Conservation (phyloP, 2,329 filamentous ascomycete genomes). For the Penicillium occitanis region DNA sequence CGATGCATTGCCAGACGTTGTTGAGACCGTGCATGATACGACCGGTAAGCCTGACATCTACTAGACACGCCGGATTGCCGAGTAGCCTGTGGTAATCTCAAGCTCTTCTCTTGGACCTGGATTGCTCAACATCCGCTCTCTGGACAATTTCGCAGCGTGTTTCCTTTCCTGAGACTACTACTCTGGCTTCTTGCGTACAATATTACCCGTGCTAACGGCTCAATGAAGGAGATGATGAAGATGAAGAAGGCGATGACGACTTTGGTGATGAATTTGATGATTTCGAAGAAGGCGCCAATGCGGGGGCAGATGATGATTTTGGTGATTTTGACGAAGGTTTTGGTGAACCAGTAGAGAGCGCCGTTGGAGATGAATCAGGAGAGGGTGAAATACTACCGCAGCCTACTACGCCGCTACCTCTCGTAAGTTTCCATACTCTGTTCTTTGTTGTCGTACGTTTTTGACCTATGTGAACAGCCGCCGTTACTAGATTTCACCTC, state of each 20-base stretch:
- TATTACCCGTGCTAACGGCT: conserved; percentile 24
- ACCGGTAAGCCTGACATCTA: conserved; percentile 55
- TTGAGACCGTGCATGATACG: conserved; percentile 46
- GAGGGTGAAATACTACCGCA: conserved; percentile 21
- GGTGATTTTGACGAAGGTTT: conserved; percentile 69
- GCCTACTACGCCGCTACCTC: conserved; percentile 37
- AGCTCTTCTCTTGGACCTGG: conserved; percentile 9
- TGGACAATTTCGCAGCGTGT: conserved; percentile 39
- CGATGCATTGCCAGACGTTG: conserved; percentile 46
- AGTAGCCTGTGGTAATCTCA: conserved; percentile 16
- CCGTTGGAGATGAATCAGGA: conserved; percentile 23
- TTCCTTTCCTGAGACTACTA: conserved; percentile 7
- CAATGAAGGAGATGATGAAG: conserved; percentile 60
- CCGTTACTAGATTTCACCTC: conserved; percentile 55
- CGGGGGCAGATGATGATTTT: conserved; percentile 54
- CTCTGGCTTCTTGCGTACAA: conserved; percentile 17
- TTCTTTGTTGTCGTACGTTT: background rate
- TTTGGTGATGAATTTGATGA: conserved; percentile 61
- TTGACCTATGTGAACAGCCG: conserved; percentile 29
- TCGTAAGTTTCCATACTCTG: conserved; percentile 43
- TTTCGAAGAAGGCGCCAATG: conserved; percentile 53
- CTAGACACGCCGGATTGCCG: conserved; percentile 37
- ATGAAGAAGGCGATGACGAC: conserved; percentile 64
- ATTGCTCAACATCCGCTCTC: conserved; percentile 49
- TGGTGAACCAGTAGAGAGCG: conserved; percentile 47